Evolutionary conservation across 164 flowering plant genomes (phyloP), one percentile per base, ranked within the genome.

Genomic region (Chloranthus sessilifolius): DNA sequence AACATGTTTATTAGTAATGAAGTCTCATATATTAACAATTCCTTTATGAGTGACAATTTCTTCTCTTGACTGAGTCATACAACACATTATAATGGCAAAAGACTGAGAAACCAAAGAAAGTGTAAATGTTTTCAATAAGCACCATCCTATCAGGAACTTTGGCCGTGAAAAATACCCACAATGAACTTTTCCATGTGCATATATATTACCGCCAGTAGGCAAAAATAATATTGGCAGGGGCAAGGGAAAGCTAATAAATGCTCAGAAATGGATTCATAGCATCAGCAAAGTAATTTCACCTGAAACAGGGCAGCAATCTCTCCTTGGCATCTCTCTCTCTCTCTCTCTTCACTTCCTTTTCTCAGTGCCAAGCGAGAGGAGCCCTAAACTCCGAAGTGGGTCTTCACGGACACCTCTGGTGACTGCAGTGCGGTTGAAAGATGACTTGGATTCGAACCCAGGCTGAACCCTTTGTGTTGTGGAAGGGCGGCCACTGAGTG

Each of bases 361-460:
- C 27, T 74, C 79, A 3, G 62, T n/a, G 48, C 71, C 79, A 38
- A 75, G 67, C 14, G 77, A 66, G 3, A 75, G 68, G 35, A 75
- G 68, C 62, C 73, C 80, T 37, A 75, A 73, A 58, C 77, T 73
- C 30, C 77, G 63, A 20, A 65, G 52, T 19, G 65, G 50, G 35
- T 75, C 79, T 19, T 70, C 71, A 11, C 71, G 58, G 37, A 47
- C 45, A 17, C 52, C 56, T 52, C 58, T 71, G 50, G 71, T 24
- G 6, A 55, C 59, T 15, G 62, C 21, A n/a, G 60, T 38, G 29
- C 68, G 68, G 42, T 65, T 17, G 34, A 67, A 25, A 20, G 66
- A 58, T 1, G 78, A 41, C 51, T 62, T 64, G 53, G 70, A 36
- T 36, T 74, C 75, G n/a, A 58, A 41, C 39, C 72, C 69, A 27